Evolutionary conservation across 768 basidiomycete genomes (phyloP).

Genomic region (Amanita muscaria): DNA sequence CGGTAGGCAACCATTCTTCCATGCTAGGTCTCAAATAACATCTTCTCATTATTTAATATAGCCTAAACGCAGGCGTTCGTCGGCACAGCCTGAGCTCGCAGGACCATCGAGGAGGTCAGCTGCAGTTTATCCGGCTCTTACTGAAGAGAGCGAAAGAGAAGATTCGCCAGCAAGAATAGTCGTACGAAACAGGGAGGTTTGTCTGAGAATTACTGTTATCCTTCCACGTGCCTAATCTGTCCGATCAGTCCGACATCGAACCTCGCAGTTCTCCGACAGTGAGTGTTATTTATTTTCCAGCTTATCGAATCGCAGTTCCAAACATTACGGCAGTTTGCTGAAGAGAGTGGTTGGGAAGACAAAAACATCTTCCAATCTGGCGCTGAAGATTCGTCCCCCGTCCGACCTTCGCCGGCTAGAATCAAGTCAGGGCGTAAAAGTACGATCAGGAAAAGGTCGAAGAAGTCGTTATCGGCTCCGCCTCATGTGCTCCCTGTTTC

Average conservation of each 20-base stretch:
- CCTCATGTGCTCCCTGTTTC: conserved; percentile 43
- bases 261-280: conserved; percentile 43
- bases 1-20: conserved; percentile 33
- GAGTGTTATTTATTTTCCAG: conserved; percentile 7
- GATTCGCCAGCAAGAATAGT: conserved; percentile 55
- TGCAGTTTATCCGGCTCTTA: conserved; percentile 34
- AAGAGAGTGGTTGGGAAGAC: conserved; percentile 85
- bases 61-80: conserved; percentile 76
- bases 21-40: conserved; percentile 10
- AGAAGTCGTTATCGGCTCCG: conserved; percentile 67
- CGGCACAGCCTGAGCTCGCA: conserved; percentile 64
- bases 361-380: conserved; percentile 88
- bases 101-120: conserved; percentile 31
- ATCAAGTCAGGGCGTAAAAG: conserved; percentile 35
- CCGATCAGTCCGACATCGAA: too few species aligned
- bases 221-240: conserved; percentile 7
- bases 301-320: neutral
- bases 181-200: conserved; percentile 51
- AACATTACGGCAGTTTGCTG: conserved; percentile 20
- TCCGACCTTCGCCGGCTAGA: conserved; percentile 48
- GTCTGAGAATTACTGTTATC: conserved; percentile 11
- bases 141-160: conserved; percentile 75
- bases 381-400: conserved; percentile 79
- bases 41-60: conserved; percentile 20
- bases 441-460: conserved; percentile 37